Base-by-base conservation (phyloP, 2,329 filamentous ascomycete genomes). In the Fusarium nematophilum region DNA sequence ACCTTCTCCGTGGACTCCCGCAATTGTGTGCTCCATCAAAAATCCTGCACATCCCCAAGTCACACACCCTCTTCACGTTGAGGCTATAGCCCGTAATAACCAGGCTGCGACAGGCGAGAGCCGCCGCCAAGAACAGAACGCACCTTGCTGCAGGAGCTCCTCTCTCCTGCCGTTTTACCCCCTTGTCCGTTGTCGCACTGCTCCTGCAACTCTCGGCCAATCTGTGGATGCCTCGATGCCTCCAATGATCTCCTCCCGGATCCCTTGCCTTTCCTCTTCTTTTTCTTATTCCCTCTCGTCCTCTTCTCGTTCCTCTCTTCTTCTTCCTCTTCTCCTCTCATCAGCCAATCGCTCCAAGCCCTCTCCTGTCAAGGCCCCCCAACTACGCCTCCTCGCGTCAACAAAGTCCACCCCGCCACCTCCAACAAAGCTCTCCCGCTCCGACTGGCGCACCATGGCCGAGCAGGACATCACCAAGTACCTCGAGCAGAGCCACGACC, bases 401-500 rank as follows among this genome's bases (percentile, higher is more conserved):
- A 50, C 61, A 9, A 45, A 50, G 3, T 53, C 60, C 13, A 30
- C 49, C 27, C 31, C 39, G 18, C 26, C 49, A 5, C 25, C 52
- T 38, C 42, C 59, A 39, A 38, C 59, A 52, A 55, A 30, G 27
- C 25, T 45, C 34, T 48, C 58, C 23, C 44, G n/a, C 11, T 23
- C 52, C 27, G 53, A 59, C 44, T 69, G 62, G 64, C 67, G 59
- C 65, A 68, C 45, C 51, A 76, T 75, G 75, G 66, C 72, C 27
- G 70, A 76, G 21, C 57, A 76, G 25, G 79, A 83, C 54, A 79
- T 84, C 61, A 73, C 75, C 60, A 73, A 75, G 59, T 89, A 89
- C 72, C 83, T 89, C 57, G 76, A 83, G 75, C 79, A 88, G 77
- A 82, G 80, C 67, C 88, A 91, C 74, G 85, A 89, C 68, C 81